phyloP scores from a whole-genome alignment of 176 grass and related monocot species.

The Poa annua region DNA sequence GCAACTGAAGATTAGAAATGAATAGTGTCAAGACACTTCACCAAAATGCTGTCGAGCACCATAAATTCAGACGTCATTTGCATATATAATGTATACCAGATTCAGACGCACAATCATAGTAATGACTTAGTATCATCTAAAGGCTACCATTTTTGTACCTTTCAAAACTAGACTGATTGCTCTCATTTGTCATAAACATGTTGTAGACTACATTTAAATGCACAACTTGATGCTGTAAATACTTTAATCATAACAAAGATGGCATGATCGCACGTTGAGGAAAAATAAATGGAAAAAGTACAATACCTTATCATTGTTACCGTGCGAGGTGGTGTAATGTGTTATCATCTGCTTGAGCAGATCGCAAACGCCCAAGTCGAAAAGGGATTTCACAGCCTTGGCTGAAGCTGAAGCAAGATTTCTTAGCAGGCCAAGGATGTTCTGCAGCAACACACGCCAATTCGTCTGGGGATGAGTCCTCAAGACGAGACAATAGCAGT shows the following conservation, averaged over 20 bases:
- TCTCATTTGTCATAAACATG: slow-evolving; percentile 5
- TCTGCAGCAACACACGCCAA: slow-evolving; percentile 39
- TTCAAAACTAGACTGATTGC: neutral
- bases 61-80: neutral
- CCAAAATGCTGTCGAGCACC: neutral
- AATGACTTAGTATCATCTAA: neutral
- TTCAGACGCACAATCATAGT: too few relatives aligned
- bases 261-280: neutral
- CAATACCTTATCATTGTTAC: slow-evolving; percentile 39
- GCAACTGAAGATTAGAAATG: slow-evolving; percentile 43
- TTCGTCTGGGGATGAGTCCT: slow-evolving; percentile 16
- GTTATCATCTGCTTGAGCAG: slow-evolving; percentile 50
- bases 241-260: neutral
- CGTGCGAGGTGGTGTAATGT: slow-evolving; percentile 29
- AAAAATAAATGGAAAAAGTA: neutral
- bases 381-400: slow-evolving; percentile 55
- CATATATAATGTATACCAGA: too few relatives aligned
- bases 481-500: neutral
- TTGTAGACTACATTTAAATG: too few relatives aligned
- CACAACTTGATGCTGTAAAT: too few relatives aligned
- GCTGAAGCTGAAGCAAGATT: slow-evolving; percentile 44
- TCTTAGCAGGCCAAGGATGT: slow-evolving; percentile 52
- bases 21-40: slow-evolving; percentile 33
- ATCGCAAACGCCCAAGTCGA: slow-evolving; percentile 50
- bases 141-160: neutral